Evolutionary conservation across 208 protist species (phyloP), one percentile per base, ranked within the genome.

Genomic region (Strigomonas galati): DNA sequence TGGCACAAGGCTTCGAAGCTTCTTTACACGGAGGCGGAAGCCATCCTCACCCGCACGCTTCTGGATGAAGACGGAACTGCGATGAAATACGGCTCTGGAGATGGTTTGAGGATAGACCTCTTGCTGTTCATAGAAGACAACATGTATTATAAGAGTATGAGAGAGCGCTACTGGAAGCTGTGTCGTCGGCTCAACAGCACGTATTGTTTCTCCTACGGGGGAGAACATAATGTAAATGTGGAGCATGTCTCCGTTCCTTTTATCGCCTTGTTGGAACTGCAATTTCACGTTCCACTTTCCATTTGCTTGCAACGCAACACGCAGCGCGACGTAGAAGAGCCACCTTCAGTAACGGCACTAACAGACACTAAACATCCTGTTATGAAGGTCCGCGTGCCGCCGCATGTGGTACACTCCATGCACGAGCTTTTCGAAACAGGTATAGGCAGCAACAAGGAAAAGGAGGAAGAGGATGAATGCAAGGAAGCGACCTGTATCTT

Each of bases 141-240:
- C 52, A 80, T 94, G 72, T 81, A 85, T 48, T 82, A 84, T 51
- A 67, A 72, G 57, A 92, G 85, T 51, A 94, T 94, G 88, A 79
- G 85, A 24, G 76, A 79, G 32, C 57, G 71, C 37, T 94, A 91
- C 72, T 90, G 84, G 71, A 72, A 71, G 12, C 59, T 94, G 32
- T 30, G 48, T 65, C 21, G 40, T 44, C 58, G 14, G 65, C 0
- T 26, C 27, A 63, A 21, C 57, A 19, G 2, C 24, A 10, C 1
- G 1, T 12, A 48, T 12, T 48, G 2, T 14, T 53, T 28, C 5
- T 21, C 48, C 2, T 2, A 21, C 6, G 23, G 2, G 27, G 21
- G 21, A 1, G 21, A 2, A 2, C 9, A 15, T 15, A 19, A 17
- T 17, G 12, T 19, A 4, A 17, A 5, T 4, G 40, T 3, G 9